Evolutionary conservation across 2,329 filamentous ascomycete genomes (phyloP).

Genomic region (Chrysoporthe deuterocubensis): DNA sequence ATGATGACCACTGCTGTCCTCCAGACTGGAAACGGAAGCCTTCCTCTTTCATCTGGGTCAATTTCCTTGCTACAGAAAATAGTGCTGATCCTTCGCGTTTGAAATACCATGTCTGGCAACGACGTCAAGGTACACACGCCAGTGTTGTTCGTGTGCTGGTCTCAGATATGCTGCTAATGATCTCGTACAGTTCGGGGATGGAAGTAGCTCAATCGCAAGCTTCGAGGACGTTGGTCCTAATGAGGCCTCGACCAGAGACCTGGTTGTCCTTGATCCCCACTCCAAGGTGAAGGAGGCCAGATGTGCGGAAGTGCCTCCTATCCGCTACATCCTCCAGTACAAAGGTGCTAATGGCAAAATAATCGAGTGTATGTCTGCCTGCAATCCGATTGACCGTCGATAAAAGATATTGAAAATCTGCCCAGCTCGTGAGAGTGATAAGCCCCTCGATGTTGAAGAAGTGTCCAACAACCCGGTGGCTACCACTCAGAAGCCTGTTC

Average conservation of each 20-base stretch:
- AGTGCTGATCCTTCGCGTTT: background rate
- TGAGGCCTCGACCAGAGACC: slow-evolving; percentile 21
- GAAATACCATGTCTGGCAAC: slow-evolving; percentile 1
- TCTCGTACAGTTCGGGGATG: slow-evolving; percentile 30
- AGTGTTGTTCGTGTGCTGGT: no score
- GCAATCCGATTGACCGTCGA: background rate
- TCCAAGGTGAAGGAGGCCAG: background rate
- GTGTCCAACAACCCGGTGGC: slow-evolving; percentile 24
- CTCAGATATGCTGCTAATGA: background rate
- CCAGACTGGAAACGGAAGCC: background rate
- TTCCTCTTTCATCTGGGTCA: background rate
- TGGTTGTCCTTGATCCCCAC: slow-evolving; percentile 14
- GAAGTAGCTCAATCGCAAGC: slow-evolving; percentile 38
- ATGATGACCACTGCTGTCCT: background rate
- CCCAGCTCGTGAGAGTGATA: slow-evolving; percentile 44
- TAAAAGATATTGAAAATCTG: background rate
- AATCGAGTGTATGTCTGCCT: slow-evolving; percentile 41
- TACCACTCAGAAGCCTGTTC: slow-evolving; percentile 40
- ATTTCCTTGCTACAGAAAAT: background rate
- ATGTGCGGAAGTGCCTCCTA: slow-evolving; percentile 40
- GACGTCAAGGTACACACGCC: background rate
- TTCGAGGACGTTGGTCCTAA: slow-evolving; percentile 39
- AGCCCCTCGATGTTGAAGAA: slow-evolving; percentile 38
- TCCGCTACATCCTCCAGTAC: slow-evolving; percentile 49
- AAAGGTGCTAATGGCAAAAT: slow-evolving; percentile 39